Evolutionary conservation across 495 filamentous ascomycete species (phyloP), one percentile per base, ranked within the genome.

Genomic region (Aspergillus coremiiformis): DNA sequence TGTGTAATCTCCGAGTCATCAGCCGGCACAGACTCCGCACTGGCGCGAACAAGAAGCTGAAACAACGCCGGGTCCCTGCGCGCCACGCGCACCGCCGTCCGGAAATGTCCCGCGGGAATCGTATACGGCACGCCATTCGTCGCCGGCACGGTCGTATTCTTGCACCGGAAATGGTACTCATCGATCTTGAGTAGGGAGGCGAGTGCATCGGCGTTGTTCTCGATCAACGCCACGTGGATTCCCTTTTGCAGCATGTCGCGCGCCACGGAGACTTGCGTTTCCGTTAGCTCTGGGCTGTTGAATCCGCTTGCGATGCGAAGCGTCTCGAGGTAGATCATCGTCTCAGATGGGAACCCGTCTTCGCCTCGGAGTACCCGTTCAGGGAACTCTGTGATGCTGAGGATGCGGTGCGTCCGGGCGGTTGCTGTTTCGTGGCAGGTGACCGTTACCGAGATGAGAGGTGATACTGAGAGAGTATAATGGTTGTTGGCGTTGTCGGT

Each of bases 141-240:
- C 17, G 5, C 17, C 17, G 15, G 27, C 29, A 22, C 20, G 15
- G 26, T 1, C 20, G 39, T 43, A 33, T 49, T 51, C 4, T 59
- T 44, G 30, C 32, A 47, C 29, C 68, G 71, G 51, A 57, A 58
- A n/a, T 55, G 14, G 42, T 53, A 67, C 47, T 76, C 68, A 49
- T 76, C 69, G 12, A 74, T 53, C 46, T 71, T 73, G 49, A 74
- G 68, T 6, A 74, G 61, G 5, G 53, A 60, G n/a, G 53, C 21
- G 3, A 74, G 56, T 0, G 68, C 71, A 12, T 51, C 27, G 29
- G 42, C 33, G 24, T 76, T 68, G 23, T 61, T 52, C 2, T 59
- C 52, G 8, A 53, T 32, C 17, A 76, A 59, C 2, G 72, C 70
- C 0, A 55, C 63, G 14, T 56, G 54, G 39, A 76, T 64, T 8